Base-by-base conservation (phyloP, 2,329 filamentous ascomycete genomes). In the Curvularia sp. region DNA sequence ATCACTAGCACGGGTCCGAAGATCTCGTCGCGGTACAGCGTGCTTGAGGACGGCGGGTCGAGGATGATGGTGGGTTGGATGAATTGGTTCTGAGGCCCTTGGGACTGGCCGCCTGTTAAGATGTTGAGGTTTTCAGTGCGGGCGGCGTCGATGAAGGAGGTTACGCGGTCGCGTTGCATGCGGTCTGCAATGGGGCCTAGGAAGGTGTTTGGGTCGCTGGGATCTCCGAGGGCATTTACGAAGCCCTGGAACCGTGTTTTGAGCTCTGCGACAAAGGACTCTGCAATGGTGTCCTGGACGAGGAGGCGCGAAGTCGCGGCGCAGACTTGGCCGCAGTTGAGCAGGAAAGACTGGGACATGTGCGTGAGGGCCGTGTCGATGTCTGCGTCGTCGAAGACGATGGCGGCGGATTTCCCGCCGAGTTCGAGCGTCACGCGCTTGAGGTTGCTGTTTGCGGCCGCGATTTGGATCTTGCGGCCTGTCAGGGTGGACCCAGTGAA, bases 401-500 rank as follows among this genome's bases (percentile, higher is more conserved):
- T 85, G 5, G 83, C 82, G 0, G 86, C 80, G 60, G 88, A 85
- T 59, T 88, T 88, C 4, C 86, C 86, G n/a, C 86, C 84, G 3
- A 56, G 47, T 30, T 51, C 53, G 5, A 8, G 87, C 0, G 83
- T 86, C 15, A 85, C 80, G 31, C 85, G 79, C 79, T 88, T 88
- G 38, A 89, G 73, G 0, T 48, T 48, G 15, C 26, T 18, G 84
- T 85, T 67, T 81, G 79, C 13, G 83, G 80, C 53, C 81, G 83
- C 20, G 79, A 81, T 47, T 80, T 81, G 78, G 86, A 81, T 80
- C 76, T 87, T 88, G 44, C 44, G 44, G 1, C 86, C 86, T 0
- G 84, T 87, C 0, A 79, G 77, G 2, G 81, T 85, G 6, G 84
- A 88, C 2, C 87, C 86, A 0, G 87, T 89, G 73, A 89, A 89